Evolutionary conservation across 2,329 filamentous ascomycete species (phyloP).

Genomic region (Pseudocercospora crystallina): DNA sequence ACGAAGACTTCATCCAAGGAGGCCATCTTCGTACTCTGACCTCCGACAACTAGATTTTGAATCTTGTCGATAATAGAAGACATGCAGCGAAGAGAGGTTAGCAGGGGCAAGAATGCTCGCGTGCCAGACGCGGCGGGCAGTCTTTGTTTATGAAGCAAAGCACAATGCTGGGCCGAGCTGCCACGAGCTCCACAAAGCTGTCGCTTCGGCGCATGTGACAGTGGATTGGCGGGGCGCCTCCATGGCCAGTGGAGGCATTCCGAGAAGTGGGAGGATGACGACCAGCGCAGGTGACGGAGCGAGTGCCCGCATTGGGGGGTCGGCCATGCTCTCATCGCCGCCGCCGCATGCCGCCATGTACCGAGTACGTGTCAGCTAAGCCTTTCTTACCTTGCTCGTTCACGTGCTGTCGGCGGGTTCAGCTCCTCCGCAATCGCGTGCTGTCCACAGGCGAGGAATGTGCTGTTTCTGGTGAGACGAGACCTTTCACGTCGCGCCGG

Average conservation of each 20-base stretch:
- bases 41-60: background rate
- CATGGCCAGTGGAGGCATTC: slow-evolving; percentile 6
- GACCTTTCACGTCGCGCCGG: no score
- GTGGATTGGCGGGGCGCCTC: slow-evolving; percentile 7
- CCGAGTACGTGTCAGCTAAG: no score
- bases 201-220: slow-evolving; percentile 21
- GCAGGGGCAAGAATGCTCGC: slow-evolving; percentile 9
- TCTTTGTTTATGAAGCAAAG: slow-evolving; percentile 10
- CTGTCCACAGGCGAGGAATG: no score
- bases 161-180: slow-evolving; percentile 11
- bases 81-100: background rate
- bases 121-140: slow-evolving; percentile 9
- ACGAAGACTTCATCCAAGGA: slow-evolving; percentile 62
- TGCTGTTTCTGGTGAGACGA: no score
- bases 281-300: background rate
- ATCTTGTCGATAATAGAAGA: background rate
- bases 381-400: no score
- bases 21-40: slow-evolving; percentile 21
- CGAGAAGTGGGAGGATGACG: background rate
- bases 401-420: no score
- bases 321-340: slow-evolving; percentile 4
- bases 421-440: no score
- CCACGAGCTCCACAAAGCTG: slow-evolving; percentile 9
- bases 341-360: background rate
- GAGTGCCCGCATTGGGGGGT: slow-evolving; percentile 12